Evolutionary conservation across 2,329 filamentous ascomycete species (phyloP), one percentile per base, ranked within the genome.

Genomic region (Lachnum nothofagi): DNA sequence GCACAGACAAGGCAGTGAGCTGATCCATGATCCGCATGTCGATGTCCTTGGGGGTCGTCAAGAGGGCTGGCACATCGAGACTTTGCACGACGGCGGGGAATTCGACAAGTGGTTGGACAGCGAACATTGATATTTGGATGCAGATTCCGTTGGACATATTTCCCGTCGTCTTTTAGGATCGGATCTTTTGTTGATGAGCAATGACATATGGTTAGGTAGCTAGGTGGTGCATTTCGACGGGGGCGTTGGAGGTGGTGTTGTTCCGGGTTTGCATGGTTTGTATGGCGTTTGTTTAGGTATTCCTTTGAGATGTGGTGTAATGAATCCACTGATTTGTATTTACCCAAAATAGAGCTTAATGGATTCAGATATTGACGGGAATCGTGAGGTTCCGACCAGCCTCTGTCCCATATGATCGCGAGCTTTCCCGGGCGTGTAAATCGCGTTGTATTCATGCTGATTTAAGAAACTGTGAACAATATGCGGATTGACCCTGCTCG

Each of bases 51-150:
- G 49, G 24, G 61, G 60, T 22, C 48, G 57, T 23, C 60, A 65
- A 44, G 63, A 63, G 8, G 59, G 60, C 27, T 66, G 64, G 64
- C 61, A 65, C 16, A 54, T 63, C 33, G 62, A 60, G 31, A 51
- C 58, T 9, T 48, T 66, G 31, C 60, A 63, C 42, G 53, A 49
- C 16, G 60, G 59, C 22, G 57, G 52, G 12, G 61, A 66, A 37
- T 66, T 66, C 43, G 63, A 65, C 16, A 64, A 63, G 33, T 66
- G 64, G 64, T 60, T 64, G 56, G 55, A 58, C 20, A 50, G 46
- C 10, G 57, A 57, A 22, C 25, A 27, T 12, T 19, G 22, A 20
- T 16, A 23, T 7, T 39, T 16, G 17, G 16, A 20, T 40, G 22
- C 9, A 33, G 27, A 25, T 23, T 29, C 41, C 14, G 40, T 24